phyloP scores from a whole-genome alignment of 2,329 filamentous ascomycete species.

The Colletotrichum sp. region DNA sequence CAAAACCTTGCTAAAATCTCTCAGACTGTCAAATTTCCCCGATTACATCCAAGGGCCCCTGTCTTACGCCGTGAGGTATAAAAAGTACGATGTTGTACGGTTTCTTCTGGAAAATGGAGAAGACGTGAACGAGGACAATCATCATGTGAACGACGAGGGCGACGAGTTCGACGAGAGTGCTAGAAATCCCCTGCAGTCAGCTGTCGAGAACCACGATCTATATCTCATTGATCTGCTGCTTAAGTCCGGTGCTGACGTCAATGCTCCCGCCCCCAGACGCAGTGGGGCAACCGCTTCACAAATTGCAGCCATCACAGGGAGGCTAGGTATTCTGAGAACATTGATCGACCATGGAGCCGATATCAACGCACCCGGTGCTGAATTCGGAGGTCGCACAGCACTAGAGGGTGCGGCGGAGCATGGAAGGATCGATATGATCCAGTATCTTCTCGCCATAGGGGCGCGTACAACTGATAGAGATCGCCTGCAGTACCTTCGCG shows the following conservation, averaged over 20 bases:
- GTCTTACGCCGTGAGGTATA: too few species aligned
- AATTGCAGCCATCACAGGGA: not conserved
- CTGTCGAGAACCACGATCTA: not conserved
- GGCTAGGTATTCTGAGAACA: not conserved
- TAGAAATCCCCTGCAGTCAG: not conserved
- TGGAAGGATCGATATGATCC: not conserved
- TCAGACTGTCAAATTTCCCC: not conserved
- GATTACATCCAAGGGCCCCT: not conserved
- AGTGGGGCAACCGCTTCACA: not conserved
- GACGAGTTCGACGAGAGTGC: not conserved
- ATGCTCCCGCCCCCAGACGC: accelerated
- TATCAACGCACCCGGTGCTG: not conserved
- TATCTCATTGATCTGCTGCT: not conserved
- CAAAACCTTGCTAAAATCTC: not conserved
- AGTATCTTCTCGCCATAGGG: not conserved
- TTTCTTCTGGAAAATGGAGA: not conserved
- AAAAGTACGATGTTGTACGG: not conserved
- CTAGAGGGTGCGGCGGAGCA: constrained; percentile 2
- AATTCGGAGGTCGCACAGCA: not conserved
- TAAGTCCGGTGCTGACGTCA: not conserved
- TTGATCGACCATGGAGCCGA: not conserved
- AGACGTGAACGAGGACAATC: not conserved
- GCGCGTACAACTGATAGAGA: not conserved
- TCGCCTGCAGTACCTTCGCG: not conserved
- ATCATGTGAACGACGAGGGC: not conserved